phyloP scores from a whole-genome alignment of 2,329 filamentous ascomycete genomes.

The Sclerotinia minor region DNA sequence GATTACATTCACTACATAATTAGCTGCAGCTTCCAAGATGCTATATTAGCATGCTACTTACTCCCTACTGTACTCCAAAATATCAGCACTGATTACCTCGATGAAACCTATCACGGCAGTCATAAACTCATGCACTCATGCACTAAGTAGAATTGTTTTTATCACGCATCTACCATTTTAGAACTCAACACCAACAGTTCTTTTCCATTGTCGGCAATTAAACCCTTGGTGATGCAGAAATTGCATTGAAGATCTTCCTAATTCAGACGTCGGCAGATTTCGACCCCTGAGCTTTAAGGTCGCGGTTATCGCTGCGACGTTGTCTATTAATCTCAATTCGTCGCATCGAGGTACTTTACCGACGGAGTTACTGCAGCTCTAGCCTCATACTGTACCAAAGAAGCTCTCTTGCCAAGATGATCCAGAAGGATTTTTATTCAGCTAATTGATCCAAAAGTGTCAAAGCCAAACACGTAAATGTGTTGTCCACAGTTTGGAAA shows the following conservation, averaged over 20 bases:
- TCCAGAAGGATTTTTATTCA: constrained; percentile 14
- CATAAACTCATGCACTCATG: constrained; percentile 10
- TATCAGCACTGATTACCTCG: constrained; percentile 1
- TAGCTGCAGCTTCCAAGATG: background rate
- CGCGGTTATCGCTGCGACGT: constrained; percentile 18
- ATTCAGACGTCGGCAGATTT: constrained; percentile 21
- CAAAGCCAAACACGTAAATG: background rate
- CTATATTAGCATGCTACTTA: background rate
- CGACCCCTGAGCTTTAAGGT: constrained; percentile 1
- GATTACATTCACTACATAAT: background rate
- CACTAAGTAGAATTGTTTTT: constrained; percentile 14
- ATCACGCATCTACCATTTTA: constrained; percentile 10
- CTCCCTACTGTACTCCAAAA: background rate
- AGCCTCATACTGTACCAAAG: background rate
- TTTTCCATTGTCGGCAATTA: constrained; percentile 19
- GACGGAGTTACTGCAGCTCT: constrained; percentile 24
- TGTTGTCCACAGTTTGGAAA: background rate
- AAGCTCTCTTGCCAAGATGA: constrained; percentile 7
- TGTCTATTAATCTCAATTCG: constrained; percentile 16
- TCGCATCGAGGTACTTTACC: constrained; percentile 16
- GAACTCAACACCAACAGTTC: constrained; percentile 3
- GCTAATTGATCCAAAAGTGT: background rate
- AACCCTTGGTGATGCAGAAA: constrained; percentile 18
- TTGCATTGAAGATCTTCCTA: constrained; percentile 25
- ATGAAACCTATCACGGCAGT: constrained; percentile 18